phyloP scores from a whole-genome alignment of 306 rosid genomes.

The Malus orientalis region DNA sequence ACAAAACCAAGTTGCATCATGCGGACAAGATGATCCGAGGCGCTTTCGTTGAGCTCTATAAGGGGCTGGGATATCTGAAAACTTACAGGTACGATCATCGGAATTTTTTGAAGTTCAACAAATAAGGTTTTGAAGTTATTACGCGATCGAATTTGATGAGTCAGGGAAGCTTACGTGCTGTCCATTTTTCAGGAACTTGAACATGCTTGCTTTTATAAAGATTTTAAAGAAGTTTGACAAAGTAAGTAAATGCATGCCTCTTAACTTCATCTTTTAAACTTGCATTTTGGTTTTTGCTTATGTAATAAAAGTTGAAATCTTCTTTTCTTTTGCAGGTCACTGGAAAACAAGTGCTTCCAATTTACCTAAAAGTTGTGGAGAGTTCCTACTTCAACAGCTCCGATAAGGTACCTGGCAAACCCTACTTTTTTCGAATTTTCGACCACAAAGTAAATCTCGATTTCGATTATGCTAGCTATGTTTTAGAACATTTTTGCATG shows the following conservation, averaged over 20 bases:
- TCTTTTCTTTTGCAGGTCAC: constrained; percentile 55
- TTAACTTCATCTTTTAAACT: background rate
- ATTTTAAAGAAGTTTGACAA: constrained; percentile 95
- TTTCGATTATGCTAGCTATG: background rate
- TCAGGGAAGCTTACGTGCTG: constrained; percentile 19
- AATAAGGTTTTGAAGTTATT: background rate
- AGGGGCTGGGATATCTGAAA: constrained; percentile 83
- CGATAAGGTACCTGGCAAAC: constrained; percentile 55
- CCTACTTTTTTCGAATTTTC: background rate
- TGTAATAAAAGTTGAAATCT: background rate
- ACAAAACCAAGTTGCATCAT: constrained; percentile 64
- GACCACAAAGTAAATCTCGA: constrained; percentile 1
- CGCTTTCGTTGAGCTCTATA: constrained; percentile 87
- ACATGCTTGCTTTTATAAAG: constrained; percentile 87
- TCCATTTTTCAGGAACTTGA: constrained; percentile 66
- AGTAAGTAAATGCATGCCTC: constrained; percentile 41
- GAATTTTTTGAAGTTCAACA: background rate
- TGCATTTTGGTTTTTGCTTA: constrained; percentile 1
- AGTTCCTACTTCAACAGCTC: constrained; percentile 92
- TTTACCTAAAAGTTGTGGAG: constrained; percentile 89
- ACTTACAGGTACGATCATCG: constrained; percentile 60
- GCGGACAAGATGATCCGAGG: constrained; percentile 95
- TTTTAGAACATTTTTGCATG: constrained; percentile 11
- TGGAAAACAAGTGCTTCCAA: constrained; percentile 76
- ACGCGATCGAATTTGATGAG: background rate